phyloP scores from a whole-genome alignment of 495 filamentous ascomycete genomes.

The Lentithecium fluviatile region DNA sequence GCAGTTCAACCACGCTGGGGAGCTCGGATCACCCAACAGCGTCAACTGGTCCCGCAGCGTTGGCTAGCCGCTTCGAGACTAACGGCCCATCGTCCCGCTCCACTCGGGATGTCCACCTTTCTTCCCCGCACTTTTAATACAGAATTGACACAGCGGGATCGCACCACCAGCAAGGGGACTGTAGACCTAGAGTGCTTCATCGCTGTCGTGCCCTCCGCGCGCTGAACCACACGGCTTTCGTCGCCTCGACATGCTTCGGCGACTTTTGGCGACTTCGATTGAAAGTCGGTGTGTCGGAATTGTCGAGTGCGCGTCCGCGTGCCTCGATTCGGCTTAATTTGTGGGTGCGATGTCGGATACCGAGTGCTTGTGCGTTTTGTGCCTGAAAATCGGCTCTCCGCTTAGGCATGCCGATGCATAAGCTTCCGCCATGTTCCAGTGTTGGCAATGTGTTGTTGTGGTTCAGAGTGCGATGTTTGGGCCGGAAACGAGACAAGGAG shows the following conservation, averaged over 20 bases:
- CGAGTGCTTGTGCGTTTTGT: constrained; percentile 13
- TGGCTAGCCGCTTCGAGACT: neutral
- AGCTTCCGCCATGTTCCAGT: neutral
- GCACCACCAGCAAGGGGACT: neutral
- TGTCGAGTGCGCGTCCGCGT: neutral
- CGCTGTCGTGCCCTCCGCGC: neutral
- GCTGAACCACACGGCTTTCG: neutral
- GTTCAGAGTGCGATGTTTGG: neutral
- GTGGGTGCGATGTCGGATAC: constrained; percentile 14
- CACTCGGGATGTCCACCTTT: neutral
- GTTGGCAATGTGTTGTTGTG: neutral
- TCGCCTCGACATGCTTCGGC: neutral
- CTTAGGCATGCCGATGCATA: constrained; percentile 6
- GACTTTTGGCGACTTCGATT: neutral
- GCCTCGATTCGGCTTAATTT: neutral
- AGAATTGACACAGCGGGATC: neutral
- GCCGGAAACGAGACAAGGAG: too few relatives aligned
- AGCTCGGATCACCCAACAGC: too few relatives aligned
- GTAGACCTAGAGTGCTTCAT: neutral
- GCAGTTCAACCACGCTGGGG: too few relatives aligned
- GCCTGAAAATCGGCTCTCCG: constrained; percentile 12
- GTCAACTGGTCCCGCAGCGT: too few relatives aligned
- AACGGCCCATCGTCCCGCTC: neutral
- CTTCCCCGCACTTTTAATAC: constrained; percentile 23
- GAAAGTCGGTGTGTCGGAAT: constrained; percentile 18